Conservation (phyloP, 164 flowering plant genomes). For the Dillenia suffruticosa region DNA sequence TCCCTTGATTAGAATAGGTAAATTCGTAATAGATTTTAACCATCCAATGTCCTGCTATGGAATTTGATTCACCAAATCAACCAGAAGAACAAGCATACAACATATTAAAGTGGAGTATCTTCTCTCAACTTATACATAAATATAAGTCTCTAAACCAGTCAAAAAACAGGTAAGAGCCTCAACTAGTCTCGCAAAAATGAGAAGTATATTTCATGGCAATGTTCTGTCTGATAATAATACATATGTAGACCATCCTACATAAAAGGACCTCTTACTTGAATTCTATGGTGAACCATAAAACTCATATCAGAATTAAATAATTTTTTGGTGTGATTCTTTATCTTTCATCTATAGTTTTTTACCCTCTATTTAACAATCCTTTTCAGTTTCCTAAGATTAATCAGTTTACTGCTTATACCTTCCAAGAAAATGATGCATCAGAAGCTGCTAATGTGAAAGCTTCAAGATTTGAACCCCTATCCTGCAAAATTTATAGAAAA, state of each 20-base stretch:
- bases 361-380: too few relatives aligned
- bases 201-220: not conserved
- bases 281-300: too few relatives aligned
- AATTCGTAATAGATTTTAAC: conserved; percentile 70
- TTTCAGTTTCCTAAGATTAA: not conserved
- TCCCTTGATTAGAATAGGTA: conserved; percentile 84
- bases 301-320: not conserved
- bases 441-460: conserved; percentile 35
- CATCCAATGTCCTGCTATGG: conserved; percentile 64
- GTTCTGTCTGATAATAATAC: too few relatives aligned
- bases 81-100: too few relatives aligned
- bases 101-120: too few relatives aligned
- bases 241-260: too few relatives aligned
- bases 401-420: conserved; percentile 31
- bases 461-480: conserved; percentile 56
- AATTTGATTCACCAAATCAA: not conserved
- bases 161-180: not conserved
- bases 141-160: not conserved
- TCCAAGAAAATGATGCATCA: conserved; percentile 68
- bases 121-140: too few relatives aligned
- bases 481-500: conserved; percentile 27
- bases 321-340: not conserved
- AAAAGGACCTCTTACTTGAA: too few relatives aligned
- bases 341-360: not conserved
- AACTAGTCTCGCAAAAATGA: not conserved